phyloP scores from a whole-genome alignment of 345 rosid genomes.

The Eucalyptus pauciflora region DNA sequence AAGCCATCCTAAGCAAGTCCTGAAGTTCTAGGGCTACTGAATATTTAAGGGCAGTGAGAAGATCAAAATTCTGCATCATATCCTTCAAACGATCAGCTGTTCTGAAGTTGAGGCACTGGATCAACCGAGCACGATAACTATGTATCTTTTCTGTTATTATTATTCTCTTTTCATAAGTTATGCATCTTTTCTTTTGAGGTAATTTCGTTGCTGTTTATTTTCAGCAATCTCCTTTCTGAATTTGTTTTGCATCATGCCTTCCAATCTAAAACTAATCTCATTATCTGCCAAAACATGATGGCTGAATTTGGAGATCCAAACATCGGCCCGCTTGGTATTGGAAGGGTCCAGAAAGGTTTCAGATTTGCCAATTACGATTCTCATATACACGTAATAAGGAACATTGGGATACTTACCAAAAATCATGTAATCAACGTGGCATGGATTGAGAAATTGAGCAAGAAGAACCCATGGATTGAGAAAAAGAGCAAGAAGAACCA shows the following conservation, averaged over 20 bases:
- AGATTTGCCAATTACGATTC: neutral
- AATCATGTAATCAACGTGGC: neutral
- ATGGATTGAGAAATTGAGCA: neutral
- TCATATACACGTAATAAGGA: neutral
- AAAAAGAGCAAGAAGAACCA: neutral
- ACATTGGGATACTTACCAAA: neutral
- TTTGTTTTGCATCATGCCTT: neutral
- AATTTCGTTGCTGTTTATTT: neutral
- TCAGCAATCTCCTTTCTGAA: neutral
- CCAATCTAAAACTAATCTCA: neutral
- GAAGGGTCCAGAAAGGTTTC: neutral
- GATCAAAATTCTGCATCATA: neutral
- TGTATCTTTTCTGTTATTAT: neutral
- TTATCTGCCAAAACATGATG: neutral
- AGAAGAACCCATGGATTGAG: neutral
- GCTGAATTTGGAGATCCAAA: neutral
- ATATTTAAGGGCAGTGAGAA: neutral
- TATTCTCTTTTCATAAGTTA: too few species aligned
- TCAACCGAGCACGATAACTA: neutral
- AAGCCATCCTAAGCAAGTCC: conserved; percentile 82
- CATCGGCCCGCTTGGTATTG: neutral
- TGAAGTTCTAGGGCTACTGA: neutral
- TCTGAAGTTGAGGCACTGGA: neutral
- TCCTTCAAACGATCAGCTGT: neutral
- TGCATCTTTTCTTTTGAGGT: neutral